Base-by-base conservation (phyloP, 2,329 filamentous ascomycete species). In the Exophiala sp. region DNA sequence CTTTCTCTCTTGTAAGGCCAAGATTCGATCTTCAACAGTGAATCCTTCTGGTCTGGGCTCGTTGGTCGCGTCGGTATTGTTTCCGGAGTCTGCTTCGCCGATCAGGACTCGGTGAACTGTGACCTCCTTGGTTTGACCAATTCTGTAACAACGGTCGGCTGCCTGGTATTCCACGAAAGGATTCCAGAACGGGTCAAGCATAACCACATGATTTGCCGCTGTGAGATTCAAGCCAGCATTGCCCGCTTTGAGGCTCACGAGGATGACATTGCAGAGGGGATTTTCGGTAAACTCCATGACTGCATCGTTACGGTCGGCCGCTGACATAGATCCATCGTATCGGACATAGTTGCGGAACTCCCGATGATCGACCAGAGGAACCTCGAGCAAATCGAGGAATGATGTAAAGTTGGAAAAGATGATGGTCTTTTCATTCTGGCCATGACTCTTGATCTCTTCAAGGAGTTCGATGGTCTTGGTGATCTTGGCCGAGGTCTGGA, bases 181-280 rank as follows among this genome's bases (percentile, higher is more conserved):
- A 57, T 95, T 96, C 88, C 88, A 95, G 70, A 94, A 95, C 0
- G 89, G 89, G 64, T 95, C 89, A 63, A 95, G 81, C 57, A 95
- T 86, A 66, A 96, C 88, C 58, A 95, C 87, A 56, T 88, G 84
- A 1, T 83, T 88, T 0, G 89, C 90, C 14, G 82, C 80, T 32
- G 85, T 87, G 18, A 96, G 76, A 63, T 96, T 96, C 39, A 96
- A 77, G 1, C 90, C 90, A 0, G 89, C 82, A 60, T 91, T 91
- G 27, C 87, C 87, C 1, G 87, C 86, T 61, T 87, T 88, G 42
- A 91, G 73, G 1, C 85, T 89, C 1, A 90, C 79, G 2, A 93
- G 74, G 77, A 93, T 86, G 63, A 91, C 75, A 54, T 77, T 81
- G 62, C 78, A 75, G 35, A 76, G 65, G 0, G 74, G 69, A 4